Evolutionary conservation across 345 rosid genomes (phyloP).

Genomic region (Corchorus capsularis): DNA sequence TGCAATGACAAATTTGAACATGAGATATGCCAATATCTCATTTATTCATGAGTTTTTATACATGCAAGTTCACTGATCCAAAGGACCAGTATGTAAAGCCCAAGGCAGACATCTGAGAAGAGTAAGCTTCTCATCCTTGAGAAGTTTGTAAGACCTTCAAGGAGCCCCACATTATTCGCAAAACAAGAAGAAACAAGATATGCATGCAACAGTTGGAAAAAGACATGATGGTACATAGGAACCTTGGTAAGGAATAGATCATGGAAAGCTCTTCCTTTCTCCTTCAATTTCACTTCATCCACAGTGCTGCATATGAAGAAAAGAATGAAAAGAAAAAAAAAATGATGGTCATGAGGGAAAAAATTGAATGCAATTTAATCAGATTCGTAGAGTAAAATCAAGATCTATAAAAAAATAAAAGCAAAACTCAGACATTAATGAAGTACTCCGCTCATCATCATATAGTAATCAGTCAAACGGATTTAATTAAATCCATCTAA

Average conservation of each 20-base stretch:
- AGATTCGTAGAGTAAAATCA: slow-evolving; percentile 6
- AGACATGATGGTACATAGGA: slow-evolving; percentile 3
- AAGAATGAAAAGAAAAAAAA: neutral
- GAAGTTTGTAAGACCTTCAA: neutral
- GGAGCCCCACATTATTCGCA: neutral
- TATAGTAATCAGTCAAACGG: neutral
- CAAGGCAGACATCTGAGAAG: neutral
- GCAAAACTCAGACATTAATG: neutral
- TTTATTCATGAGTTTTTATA: neutral
- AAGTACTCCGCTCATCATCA: neutral
- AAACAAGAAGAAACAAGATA: slow-evolving; percentile 2
- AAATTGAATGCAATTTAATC: slow-evolving; percentile 19
- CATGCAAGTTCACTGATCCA: neutral
- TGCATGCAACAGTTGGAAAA: neutral
- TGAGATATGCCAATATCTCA: neutral
- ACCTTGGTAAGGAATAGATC: slow-evolving; percentile 94
- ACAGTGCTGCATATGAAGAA: slow-evolving; percentile 59
- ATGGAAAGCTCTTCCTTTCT: slow-evolving; percentile 83
- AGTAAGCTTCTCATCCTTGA: slow-evolving; percentile 3
- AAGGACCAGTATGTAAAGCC: neutral
- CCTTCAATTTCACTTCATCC: slow-evolving; percentile 89
- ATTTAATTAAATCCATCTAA: slow-evolving; percentile 10
- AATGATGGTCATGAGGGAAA: neutral
- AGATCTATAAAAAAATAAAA: neutral
- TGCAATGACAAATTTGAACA: slow-evolving; percentile 2